phyloP scores from a whole-genome alignment of 371 early-diverging fungal genomes.

The Rhizomucor miehei region DNA sequence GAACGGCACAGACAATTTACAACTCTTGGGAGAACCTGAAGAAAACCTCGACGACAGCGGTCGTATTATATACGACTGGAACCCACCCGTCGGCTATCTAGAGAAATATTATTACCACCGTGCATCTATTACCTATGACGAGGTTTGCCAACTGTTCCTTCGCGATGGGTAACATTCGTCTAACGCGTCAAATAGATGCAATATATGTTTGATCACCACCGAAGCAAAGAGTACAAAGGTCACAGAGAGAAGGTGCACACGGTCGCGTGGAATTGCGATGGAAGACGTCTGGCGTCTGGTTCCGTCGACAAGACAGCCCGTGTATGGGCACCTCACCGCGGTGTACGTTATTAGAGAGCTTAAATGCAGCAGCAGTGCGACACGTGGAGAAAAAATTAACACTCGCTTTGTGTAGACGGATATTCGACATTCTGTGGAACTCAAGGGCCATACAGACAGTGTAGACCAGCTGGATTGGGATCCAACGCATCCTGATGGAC shows the following conservation, averaged over 20 bases:
- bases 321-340: slow-evolving; percentile 65
- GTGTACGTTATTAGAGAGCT: slow-evolving; percentile 29
- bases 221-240: slow-evolving; percentile 47
- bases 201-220: slow-evolving; percentile 32
- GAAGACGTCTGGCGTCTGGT: slow-evolving; percentile 63
- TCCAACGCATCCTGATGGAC: slow-evolving; percentile 69
- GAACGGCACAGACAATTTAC: too few species aligned
- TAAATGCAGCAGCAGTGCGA: too few species aligned
- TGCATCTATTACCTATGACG: slow-evolving; percentile 20
- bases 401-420: slow-evolving; percentile 43
- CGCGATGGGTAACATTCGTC: background rate
- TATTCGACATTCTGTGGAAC: slow-evolving; percentile 57
- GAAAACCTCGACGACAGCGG: slow-evolving; percentile 12
- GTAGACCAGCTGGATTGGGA: slow-evolving; percentile 86
- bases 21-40: slow-evolving; percentile 1
- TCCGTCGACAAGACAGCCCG: slow-evolving; percentile 69
- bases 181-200: slow-evolving; percentile 15
- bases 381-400: too few species aligned
- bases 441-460: slow-evolving; percentile 83
- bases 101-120: slow-evolving; percentile 32
- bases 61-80: slow-evolving; percentile 40
- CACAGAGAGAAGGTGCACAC: slow-evolving; percentile 64
- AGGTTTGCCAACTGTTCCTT: slow-evolving; percentile 17
- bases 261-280: slow-evolving; percentile 65
- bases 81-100: slow-evolving; percentile 30